A percentile compares a stretch with the other conserved stretches of the same genome.
Conservation (phyloP, 2,329 filamentous ascomycete genomes). For the Alternaria burnsii region DNA sequence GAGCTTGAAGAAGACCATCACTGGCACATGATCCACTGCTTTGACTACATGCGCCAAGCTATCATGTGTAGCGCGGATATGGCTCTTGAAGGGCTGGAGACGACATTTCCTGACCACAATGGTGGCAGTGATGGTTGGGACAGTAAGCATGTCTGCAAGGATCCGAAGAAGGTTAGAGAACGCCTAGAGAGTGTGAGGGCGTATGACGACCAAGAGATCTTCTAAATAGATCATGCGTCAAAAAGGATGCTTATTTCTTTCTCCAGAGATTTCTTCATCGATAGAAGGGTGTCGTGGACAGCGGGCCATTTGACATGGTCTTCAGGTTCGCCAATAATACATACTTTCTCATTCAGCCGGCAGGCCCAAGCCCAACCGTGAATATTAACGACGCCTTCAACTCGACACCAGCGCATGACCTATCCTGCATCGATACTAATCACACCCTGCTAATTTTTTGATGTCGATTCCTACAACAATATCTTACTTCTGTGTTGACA, state of each 20-base stretch:
- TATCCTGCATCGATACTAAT: neutral
- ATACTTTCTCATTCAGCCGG: neutral
- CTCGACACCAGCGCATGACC: neutral
- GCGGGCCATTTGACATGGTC: neutral
- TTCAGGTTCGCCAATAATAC: neutral
- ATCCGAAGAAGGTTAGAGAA: conserved; percentile 24
- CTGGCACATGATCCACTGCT: conserved; percentile 51
- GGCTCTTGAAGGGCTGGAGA: conserved; percentile 43
- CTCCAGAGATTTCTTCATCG: rapidly evolving
- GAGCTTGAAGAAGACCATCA: conserved; percentile 45
- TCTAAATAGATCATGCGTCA: conserved; percentile 8
- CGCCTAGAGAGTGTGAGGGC: conserved; percentile 40
- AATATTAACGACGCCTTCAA: neutral
- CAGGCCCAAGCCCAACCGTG: neutral
- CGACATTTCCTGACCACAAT: conserved; percentile 48
- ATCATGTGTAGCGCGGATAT: conserved; percentile 47
- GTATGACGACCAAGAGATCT: conserved; percentile 48
- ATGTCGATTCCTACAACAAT: neutral
- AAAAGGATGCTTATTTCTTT: too few relatives aligned
- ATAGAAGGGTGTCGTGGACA: neutral
- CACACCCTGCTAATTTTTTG: neutral
- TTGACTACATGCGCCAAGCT: conserved; percentile 48
- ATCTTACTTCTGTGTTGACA: neutral
- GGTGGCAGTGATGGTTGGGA: conserved; percentile 49
- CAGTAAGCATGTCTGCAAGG: conserved; percentile 43